Base-by-base conservation (phyloP, 2,329 filamentous ascomycete genomes). In the Sclerotinia spermophila region DNA sequence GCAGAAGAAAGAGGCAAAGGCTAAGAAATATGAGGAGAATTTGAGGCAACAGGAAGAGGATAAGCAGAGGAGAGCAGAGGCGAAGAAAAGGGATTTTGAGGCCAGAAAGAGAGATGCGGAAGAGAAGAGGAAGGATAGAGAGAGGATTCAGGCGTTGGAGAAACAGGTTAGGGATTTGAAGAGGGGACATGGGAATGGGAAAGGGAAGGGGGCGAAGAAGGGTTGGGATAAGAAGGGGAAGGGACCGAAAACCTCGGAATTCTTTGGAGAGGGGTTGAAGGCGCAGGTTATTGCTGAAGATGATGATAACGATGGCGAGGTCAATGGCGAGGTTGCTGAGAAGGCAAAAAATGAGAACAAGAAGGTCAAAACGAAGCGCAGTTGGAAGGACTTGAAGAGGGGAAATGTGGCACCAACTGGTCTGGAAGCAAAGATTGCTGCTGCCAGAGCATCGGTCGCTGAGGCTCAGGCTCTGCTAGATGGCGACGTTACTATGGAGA, bases 191-290 rank as follows among this genome's bases (percentile, higher is more conserved):
- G 67, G 42, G 3, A 48, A 61, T 27, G 56, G 33, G 8, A 61
- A 51, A 24, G 44, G 33, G 11, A 68, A 68, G 17, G 55, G 42
- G 3, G 30, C 51, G 1, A 59, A 35, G 51, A 61, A 45, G 17
- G 21, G 21, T 48, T 40, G 30, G 55, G 38, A 45, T 6, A 68
- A 68, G 24, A 38, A 45, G 15, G 6, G 33, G 27, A 69, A 69
- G 24, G 68, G 60, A 40, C 61, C 61, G 40, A 67, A 66, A 55
- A 70, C 61, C 6, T 66, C 60, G 40, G 55, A 48, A 45, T 66
- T 55, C n/a, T 66, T 59, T 67, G 60, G 48, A 51, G 38, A 67
- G n/a, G 51, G 38, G 1, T 21, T 55, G 30, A 67, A 64, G n/a
- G 33, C 42, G 1, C 40, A 59, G 35, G 62, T 65, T n/a, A 51